These are phyloP conservation scores for Phaffia tasmanica DNA, from an alignment of 768 basidiomycete species.

Conservation along the genomic window DNA sequence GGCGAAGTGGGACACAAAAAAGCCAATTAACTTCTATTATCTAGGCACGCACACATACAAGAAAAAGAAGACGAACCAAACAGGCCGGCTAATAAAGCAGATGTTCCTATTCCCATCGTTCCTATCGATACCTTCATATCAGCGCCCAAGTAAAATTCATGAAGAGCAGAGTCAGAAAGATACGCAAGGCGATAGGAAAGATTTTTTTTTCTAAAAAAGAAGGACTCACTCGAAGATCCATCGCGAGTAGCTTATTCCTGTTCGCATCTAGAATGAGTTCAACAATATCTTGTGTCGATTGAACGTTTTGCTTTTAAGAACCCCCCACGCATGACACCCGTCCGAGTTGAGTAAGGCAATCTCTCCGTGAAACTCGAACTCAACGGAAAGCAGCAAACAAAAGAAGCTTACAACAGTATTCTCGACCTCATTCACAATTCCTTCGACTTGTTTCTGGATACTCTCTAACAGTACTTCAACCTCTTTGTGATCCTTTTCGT, in stretches of 20 bases:
- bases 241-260: constrained; percentile 77
- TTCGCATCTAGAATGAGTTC: constrained; percentile 94
- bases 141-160: constrained; percentile 30
- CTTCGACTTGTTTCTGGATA: constrained; percentile 91
- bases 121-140: constrained; percentile 62
- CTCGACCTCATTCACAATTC: constrained; percentile 86
- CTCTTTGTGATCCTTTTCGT: constrained; percentile 77
- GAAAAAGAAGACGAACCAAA: neutral
- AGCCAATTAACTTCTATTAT: too few species aligned
- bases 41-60: neutral
- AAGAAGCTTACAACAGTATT: constrained; percentile 55
- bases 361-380: neutral
- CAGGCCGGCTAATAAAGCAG: constrained; percentile 70
- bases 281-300: constrained; percentile 95
- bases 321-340: constrained; percentile 3
- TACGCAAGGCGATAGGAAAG: neutral
- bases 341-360: neutral
- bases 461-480: constrained; percentile 86
- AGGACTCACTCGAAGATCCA: constrained; percentile 68
- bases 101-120: constrained; percentile 83
- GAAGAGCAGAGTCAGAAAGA: constrained; percentile 9
- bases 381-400: neutral
- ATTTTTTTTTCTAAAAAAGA: too few species aligned
- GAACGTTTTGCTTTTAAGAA: constrained; percentile 64
- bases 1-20: neutral